Evolutionary conservation across 306 rosid species (phyloP), one percentile per base, ranked within the genome.

Genomic region (Pterocarpus macrocarpus): DNA sequence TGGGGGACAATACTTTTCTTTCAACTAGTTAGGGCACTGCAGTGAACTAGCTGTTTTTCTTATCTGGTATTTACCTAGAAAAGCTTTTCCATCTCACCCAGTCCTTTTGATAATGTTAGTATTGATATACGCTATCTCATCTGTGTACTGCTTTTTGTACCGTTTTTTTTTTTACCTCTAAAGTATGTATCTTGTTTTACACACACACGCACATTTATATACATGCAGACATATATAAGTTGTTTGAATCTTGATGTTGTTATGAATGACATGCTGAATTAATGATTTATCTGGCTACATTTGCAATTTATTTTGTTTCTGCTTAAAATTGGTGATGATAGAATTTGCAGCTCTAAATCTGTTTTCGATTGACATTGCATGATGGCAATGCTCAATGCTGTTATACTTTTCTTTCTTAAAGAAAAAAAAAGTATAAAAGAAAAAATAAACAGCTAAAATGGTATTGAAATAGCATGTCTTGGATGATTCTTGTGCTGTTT

Each of bases 1-100:
- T 15, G 3, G 73, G 15, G 44, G 44, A 66, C 41, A 69, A 36
- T 68, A 66, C 33, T 73, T 64, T 65, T 81, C 80, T 81, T 74
- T 33, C 57, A 65, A 55, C 59, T 41, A 44, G 49, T 49, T 62
- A 15, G 62, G 75, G 9, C 47, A 57, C 39, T 63, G 13, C 39
- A 28, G 30, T 67, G 50, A 57, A 39, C 41, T 49, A 5, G 56
- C 22, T 35, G 36, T 56, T 73, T 57, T 67, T 69, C 64, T 68
- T 74, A 32, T 61, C 56, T 53, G 44, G 47, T 62, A 32, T 17
- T 32, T 50, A 59, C 73, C 45, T 3, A 12, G 45, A 75, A 30
- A 45, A n/a, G 43, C 13, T 69, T 50, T 76, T 73, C 68, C 33
- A 33, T 56, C 64, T 49, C 47, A 50, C 47, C 2, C 45, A 8